Conservation (phyloP, 768 basidiomycete species). For the Mycena indigotica region DNA sequence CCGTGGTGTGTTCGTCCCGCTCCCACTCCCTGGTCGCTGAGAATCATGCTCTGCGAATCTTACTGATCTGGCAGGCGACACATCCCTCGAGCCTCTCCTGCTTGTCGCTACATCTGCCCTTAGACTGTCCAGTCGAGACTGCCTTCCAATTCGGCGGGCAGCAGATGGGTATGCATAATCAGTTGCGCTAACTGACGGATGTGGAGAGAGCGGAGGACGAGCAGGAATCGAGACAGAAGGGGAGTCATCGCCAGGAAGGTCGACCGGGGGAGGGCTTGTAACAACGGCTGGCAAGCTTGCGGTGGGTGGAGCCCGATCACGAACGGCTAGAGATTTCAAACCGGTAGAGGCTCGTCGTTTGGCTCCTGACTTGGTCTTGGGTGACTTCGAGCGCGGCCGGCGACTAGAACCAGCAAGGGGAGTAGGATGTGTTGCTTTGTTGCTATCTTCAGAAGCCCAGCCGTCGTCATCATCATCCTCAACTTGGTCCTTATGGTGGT, state of each 20-base stretch:
- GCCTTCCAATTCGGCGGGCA: slow-evolving; percentile 14
- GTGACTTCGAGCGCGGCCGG: slow-evolving; percentile 30
- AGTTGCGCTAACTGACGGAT: slow-evolving; percentile 5
- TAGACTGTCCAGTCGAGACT: slow-evolving; percentile 23
- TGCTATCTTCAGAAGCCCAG: slow-evolving; percentile 63
- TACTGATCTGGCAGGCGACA: slow-evolving; percentile 34
- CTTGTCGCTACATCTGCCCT: slow-evolving; percentile 7
- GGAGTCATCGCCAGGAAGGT: background rate
- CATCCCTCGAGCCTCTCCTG: slow-evolving; percentile 23
- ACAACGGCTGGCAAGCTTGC: background rate
- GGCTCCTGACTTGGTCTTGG: slow-evolving; percentile 20
- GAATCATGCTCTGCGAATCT: slow-evolving; percentile 27
- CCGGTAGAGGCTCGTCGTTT: slow-evolving; percentile 12
- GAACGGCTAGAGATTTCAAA: no score
- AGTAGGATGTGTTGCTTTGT: slow-evolving; percentile 24
- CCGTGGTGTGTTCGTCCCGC: slow-evolving; percentile 24
- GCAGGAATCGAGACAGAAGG: background rate
- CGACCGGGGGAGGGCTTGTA: background rate
- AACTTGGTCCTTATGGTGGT: slow-evolving; percentile 6
- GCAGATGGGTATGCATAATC: slow-evolving; percentile 14
- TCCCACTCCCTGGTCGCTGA: slow-evolving; percentile 4
- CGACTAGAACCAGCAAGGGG: slow-evolving; percentile 18
- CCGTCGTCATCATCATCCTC: slow-evolving; percentile 59
- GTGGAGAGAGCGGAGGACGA: background rate
- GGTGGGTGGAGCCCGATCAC: no score